phyloP scores from a whole-genome alignment of 345 rosid genomes.

The Salix udensis region DNA sequence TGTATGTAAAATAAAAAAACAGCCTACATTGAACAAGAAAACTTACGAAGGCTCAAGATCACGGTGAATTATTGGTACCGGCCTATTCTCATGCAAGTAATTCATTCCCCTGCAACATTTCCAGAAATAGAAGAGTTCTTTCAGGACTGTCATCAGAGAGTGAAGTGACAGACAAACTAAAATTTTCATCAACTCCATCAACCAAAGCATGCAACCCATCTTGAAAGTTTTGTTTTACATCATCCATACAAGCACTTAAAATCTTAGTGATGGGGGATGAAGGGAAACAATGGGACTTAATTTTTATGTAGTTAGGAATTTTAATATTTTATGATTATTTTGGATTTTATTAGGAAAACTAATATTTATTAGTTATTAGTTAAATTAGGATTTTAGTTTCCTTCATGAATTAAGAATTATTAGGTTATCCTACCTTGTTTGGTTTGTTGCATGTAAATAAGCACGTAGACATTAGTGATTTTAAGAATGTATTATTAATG shows the following conservation, averaged over 20 bases:
- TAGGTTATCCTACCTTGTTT: not conserved
- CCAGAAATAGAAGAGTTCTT: slow-evolving; percentile 4
- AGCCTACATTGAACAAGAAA: slow-evolving; percentile 14
- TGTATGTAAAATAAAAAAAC: not conserved
- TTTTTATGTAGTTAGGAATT: not conserved
- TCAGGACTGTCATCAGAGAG: not conserved
- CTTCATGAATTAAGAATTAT: not conserved
- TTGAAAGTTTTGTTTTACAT: not conserved
- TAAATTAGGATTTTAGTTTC: not conserved
- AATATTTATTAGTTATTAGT: too few species aligned
- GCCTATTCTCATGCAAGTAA: slow-evolving; percentile 86
- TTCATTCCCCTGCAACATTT: slow-evolving; percentile 74
- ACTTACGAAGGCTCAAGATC: slow-evolving; percentile 99
- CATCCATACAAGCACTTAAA: not conserved
- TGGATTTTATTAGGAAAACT: not conserved
- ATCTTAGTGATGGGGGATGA: not conserved
- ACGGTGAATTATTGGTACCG: slow-evolving; percentile 87
- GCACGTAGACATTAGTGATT: too few species aligned
- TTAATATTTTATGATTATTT: too few species aligned
- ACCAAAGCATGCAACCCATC: not conserved
- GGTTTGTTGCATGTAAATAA: not conserved
- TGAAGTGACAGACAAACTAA: not conserved
- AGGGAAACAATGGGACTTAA: not conserved
- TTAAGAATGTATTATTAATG: too few species aligned
- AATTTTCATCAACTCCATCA: not conserved